Conservation (phyloP, 805 yeast genomes). For the Starmera dryadoides region DNA sequence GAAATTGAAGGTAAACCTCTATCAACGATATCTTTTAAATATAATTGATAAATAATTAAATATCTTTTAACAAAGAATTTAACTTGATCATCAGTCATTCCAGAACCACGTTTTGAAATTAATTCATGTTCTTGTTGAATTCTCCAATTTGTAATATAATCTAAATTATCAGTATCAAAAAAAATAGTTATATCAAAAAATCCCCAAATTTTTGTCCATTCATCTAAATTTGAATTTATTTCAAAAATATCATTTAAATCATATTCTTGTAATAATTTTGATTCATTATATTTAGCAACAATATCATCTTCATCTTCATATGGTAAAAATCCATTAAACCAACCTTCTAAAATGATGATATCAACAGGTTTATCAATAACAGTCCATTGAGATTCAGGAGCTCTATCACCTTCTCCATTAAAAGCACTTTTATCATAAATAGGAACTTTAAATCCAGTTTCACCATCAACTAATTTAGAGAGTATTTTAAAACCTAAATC, state of each 20-base stretch:
- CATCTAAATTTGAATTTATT: slow-evolving; percentile 45
- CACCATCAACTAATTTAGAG: slow-evolving; percentile 18
- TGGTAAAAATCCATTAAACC: slow-evolving; percentile 79
- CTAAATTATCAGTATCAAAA: slow-evolving; percentile 50
- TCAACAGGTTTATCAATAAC: slow-evolving; percentile 36
- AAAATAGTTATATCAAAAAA: slow-evolving; percentile 54
- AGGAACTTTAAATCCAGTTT: slow-evolving; percentile 40
- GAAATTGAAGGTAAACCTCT: slow-evolving; percentile 20
- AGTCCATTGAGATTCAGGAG: slow-evolving; percentile 31
- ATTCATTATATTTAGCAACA: slow-evolving; percentile 9
- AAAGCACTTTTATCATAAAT: slow-evolving; percentile 69
- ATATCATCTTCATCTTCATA: slow-evolving; percentile 22
- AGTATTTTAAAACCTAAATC: slow-evolving; percentile 25
- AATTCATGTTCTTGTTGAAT: slow-evolving; percentile 56
- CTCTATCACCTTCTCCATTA: slow-evolving; percentile 76
- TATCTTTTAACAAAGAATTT: slow-evolving; percentile 67
- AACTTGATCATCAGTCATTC: slow-evolving; percentile 78
- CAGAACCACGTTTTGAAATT: slow-evolving; percentile 46
- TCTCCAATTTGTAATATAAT: slow-evolving; percentile 74
- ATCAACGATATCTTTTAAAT: slow-evolving; percentile 37
- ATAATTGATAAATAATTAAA: slow-evolving; percentile 78
- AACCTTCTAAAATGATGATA: slow-evolving; percentile 80
- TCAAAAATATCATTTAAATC: slow-evolving; percentile 20
- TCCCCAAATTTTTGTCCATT: slow-evolving; percentile 51
- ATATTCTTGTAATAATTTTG: slow-evolving; percentile 20